Evolutionary conservation across 208 protist genomes (phyloP), one percentile per base, ranked within the genome.

Genomic region (Plasmodiophora brassicae): DNA sequence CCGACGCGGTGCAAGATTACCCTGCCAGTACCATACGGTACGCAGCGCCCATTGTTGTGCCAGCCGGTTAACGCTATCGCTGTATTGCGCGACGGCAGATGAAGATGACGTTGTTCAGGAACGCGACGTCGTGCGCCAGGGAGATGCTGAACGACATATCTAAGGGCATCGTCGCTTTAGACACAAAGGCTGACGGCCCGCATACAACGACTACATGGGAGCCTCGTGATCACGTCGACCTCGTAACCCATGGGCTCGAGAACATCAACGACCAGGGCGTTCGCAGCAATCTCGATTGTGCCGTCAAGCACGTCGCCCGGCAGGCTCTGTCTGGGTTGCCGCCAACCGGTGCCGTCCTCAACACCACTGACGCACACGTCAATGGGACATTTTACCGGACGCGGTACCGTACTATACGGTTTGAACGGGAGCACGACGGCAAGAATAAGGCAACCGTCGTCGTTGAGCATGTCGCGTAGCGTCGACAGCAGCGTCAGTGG

Each of bases 61-160:
- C n/a, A n/a, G n/a, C n/a, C n/a, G n/a, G n/a, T n/a, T n/a, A n/a
- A n/a, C n/a, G n/a, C n/a, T n/a, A n/a, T n/a, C n/a, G n/a, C n/a
- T n/a, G n/a, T n/a, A n/a, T n/a, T n/a, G n/a, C 50, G 20, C 65
- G 65, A 44, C 65, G 5, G n/a, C 65, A 78, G 32, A 78, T 38
- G n/a, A 78, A 78, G 20, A 78, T 5, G 65, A 8, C 5, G n/a
- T 78, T 78, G n/a, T 78, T 38, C 14, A 78, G 65, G 10, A 78
- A 36, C 32, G 65, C 65, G 65, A 44, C 32, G n/a, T 78, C 65
- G 32, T 78, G 65, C 20, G 14, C 20, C 20, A 78, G n/a, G 32
- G 14, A 5, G 14, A 78, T 38, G 65, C 65, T 78, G n/a, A 78
- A 78, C 65, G 65, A 78, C 65, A 78, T 78, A 78, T 78, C 65